Conservation (phyloP, 768 basidiomycete genomes). For the Amylocystis lapponica region DNA sequence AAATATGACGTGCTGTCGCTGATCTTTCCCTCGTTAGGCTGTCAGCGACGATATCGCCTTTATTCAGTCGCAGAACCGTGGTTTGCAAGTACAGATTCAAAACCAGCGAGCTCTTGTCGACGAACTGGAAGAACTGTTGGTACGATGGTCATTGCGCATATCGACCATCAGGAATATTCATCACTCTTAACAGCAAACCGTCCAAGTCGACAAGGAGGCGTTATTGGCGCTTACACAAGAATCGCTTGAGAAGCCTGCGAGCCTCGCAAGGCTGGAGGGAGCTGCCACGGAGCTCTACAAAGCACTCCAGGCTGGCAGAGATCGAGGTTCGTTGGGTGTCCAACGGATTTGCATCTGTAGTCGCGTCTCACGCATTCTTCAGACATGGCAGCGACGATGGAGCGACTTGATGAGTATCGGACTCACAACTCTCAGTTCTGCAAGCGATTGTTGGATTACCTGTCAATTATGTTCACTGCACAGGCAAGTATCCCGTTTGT, state of each 20-base stretch:
- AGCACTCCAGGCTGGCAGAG: slow-evolving; percentile 83
- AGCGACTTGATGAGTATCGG: slow-evolving; percentile 83
- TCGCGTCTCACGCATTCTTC: slow-evolving; percentile 1
- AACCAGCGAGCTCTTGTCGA: slow-evolving; percentile 82
- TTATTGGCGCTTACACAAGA: slow-evolving; percentile 80
- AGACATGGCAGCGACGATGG: slow-evolving; percentile 99
- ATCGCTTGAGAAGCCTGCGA: slow-evolving; percentile 73
- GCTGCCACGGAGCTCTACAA: slow-evolving; percentile 91
- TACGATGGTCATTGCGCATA: slow-evolving; percentile 20
- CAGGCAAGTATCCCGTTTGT: slow-evolving; percentile 47
- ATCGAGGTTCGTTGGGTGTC: slow-evolving; percentile 55
- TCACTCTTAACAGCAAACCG: slow-evolving; percentile 63
- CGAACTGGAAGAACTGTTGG: slow-evolving; percentile 86
- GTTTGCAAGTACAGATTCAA: slow-evolving; percentile 94
- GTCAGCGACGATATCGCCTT: slow-evolving; percentile 92
- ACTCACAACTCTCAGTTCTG: slow-evolving; percentile 91
- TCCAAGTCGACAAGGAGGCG: slow-evolving; percentile 80
- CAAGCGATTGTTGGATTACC: slow-evolving; percentile 84
- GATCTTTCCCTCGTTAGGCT: slow-evolving; percentile 49
- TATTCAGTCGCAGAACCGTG: slow-evolving; percentile 95
- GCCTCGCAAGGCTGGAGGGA: slow-evolving; percentile 74
- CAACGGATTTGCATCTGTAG: background rate
- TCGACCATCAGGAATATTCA: background rate
- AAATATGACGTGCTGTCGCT: slow-evolving; percentile 12
- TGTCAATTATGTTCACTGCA: slow-evolving; percentile 87